Evolutionary conservation across 371 early-diverging fungal genomes (phyloP), one percentile per base, ranked within the genome.

Genomic region (Syncephalastrum monosporum): DNA sequence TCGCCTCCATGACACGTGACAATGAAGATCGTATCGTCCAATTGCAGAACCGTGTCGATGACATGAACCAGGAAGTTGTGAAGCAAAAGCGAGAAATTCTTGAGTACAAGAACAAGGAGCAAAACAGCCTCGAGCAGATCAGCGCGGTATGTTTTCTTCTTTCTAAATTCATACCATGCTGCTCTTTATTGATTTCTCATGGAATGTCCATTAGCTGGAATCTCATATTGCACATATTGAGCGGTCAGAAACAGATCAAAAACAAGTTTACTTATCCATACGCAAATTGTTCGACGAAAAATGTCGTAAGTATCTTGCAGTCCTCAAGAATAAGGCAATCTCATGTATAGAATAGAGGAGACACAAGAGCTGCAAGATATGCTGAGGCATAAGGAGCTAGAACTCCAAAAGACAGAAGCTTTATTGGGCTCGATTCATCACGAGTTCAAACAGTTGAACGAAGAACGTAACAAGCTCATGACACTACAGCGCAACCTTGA

Each of bases 71-170:
- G 23, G 74, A 79, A 48, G 69, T 82, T 3, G 59, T 59, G 2
- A 71, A 67, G 33, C 79, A 79, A 53, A 69, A 72, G 53, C 69
- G 70, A 29, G 82, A 82, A 25, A 73, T 82, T 47, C 59, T 63
- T 25, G 82, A 82, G 58, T 79, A 75, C 62, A 82, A 82, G 45
- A 67, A 63, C 43, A 82, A 82, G 55, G 82, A 82, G 59, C 68
- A 64, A 54, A 77, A 65, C 19, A 79, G 77, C 53, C 61, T 79
- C n/a, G 77, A 82, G 7, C 82, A 82, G 54, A 82, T 82, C 19
- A 65, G 64, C 48, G 70, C 76, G 51, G 82, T 82, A 78, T 59
- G 61, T 53, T 45, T 43, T 21, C 16, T 27, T 16, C 14, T n/a
- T 25, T 27, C 50, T 24, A 13, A 38, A 14, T 15, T 12, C 12